Evolutionary conservation across 176 grass and related monocot genomes (phyloP).

Genomic region (Pharus latifolius): DNA sequence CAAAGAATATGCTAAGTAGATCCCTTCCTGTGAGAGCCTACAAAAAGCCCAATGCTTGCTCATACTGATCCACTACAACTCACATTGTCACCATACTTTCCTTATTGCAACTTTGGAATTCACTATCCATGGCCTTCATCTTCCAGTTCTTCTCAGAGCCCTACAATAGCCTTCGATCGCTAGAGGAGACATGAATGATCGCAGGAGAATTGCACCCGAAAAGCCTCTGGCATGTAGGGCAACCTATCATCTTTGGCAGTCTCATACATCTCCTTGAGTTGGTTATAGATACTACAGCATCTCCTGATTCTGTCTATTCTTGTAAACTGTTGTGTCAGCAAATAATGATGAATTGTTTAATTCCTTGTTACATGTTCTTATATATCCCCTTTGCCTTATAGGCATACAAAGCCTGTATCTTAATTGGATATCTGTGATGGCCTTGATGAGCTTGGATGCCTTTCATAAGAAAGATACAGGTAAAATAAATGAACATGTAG

Average conservation of each 20-base stretch:
- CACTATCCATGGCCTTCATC: conserved; percentile 1
- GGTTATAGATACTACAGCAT: neutral
- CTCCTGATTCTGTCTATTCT: neutral
- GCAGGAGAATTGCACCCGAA: neutral
- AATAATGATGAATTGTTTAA: neutral
- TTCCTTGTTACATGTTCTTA: neutral
- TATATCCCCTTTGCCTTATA: neutral
- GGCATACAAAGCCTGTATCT: neutral
- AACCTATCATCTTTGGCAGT: conserved; percentile 41
- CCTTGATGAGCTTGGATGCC: no score
- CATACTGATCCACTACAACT: conserved; percentile 1
- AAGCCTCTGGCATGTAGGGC: conserved; percentile 25
- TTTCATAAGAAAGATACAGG: no score
- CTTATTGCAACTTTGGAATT: neutral
- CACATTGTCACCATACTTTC: neutral
- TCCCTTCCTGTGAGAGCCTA: conserved; percentile 30
- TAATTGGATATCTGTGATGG: no score
- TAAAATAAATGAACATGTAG: no score
- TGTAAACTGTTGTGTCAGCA: neutral
- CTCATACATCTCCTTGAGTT: conserved; percentile 4
- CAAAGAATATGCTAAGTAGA: conserved; percentile 33
- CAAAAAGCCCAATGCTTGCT: conserved; percentile 21
- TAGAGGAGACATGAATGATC: conserved; percentile 8
- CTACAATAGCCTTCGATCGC: neutral
- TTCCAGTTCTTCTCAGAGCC: neutral